These are phyloP conservation scores for Candida sithepensis DNA, from an alignment of 805 yeast species.

Conservation along the genomic window DNA sequence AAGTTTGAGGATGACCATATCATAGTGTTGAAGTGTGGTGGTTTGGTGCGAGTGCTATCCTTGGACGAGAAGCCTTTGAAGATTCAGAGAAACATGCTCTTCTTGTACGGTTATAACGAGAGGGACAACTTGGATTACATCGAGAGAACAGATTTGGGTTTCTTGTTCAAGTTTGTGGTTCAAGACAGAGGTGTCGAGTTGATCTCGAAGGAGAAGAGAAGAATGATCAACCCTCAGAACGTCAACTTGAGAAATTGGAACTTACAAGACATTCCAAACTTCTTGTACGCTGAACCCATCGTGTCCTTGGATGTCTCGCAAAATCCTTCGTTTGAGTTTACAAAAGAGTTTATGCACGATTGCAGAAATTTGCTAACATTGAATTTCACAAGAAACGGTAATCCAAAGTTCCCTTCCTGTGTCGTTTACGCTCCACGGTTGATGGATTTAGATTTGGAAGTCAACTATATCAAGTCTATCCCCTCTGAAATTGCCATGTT, in stretches of 20 bases:
- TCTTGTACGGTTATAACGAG: slow-evolving; percentile 74
- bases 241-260: slow-evolving; percentile 72
- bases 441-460: slow-evolving; percentile 66
- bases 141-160: slow-evolving; percentile 82
- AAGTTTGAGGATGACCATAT: slow-evolving; percentile 70
- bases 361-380: slow-evolving; percentile 68
- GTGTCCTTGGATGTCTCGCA: slow-evolving; percentile 78
- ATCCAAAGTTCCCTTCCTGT: slow-evolving; percentile 69
- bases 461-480: slow-evolving; percentile 66
- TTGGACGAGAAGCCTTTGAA: slow-evolving; percentile 72
- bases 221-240: slow-evolving; percentile 59
- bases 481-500: slow-evolving; percentile 55
- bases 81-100: slow-evolving; percentile 68
- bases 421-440: slow-evolving; percentile 67
- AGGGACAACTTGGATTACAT: slow-evolving; percentile 73
- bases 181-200: slow-evolving; percentile 58
- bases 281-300: slow-evolving; percentile 78
- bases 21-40: slow-evolving; percentile 72
- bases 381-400: slow-evolving; percentile 68
- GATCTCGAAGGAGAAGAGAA: slow-evolving; percentile 29
- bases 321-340: slow-evolving; percentile 81
- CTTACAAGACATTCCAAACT: slow-evolving; percentile 79
- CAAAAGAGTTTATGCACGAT: slow-evolving; percentile 78
- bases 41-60: slow-evolving; percentile 67
- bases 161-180: slow-evolving; percentile 74